Base-by-base conservation (phyloP, 768 basidiomycete species). In the Phylloporus sp. region DNA sequence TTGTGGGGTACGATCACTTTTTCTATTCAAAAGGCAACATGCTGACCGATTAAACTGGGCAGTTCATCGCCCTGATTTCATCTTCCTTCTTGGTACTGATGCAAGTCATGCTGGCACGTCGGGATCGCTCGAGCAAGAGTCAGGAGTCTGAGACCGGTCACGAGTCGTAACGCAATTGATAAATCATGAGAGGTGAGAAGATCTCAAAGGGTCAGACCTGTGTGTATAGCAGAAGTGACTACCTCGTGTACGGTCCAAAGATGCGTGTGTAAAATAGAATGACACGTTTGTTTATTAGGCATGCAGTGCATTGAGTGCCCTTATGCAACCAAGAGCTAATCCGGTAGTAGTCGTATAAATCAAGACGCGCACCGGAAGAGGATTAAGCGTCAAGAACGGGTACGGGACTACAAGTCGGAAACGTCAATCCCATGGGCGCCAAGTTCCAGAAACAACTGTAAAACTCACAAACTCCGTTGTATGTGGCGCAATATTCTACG, bases 371-470 rank as follows among this genome's bases (percentile, higher is more conserved):
- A 71, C 65, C 9, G 58, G 52, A 17, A 81, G 66, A 0, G 78
- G 67, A 58, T 75, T 82, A n/a, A 81, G 55, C 0, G 81, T 86
- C 48, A 92, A 69, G 69, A 92, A 91, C 0, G 90, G 90, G 65
- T 92, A 91, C 22, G 89, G 86, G 69, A 90, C 86, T 86, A 46
- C 5, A 41, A 39, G 38, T 31, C 27, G 20, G n/a, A 35, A 28
- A 39, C 32, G 23, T 50, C 26, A 47, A 42, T 58, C 22, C 24
- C 22, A 34, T 10, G 27, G 5, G 17, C n/a, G 14, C 29, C 9
- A 26, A 15, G 3, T 9, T 10, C 3, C 23, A n/a, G n/a, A n/a
- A n/a, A n/a, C n/a, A n/a, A n/a, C 23, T 1, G 10, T n/a, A n/a
- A 17, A 11, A 75, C 81, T 66, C 52, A 87, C 84, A 88, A 3